Evolutionary conservation across 495 filamentous ascomycete species (phyloP).

Genomic region (Podospora fimiseda): DNA sequence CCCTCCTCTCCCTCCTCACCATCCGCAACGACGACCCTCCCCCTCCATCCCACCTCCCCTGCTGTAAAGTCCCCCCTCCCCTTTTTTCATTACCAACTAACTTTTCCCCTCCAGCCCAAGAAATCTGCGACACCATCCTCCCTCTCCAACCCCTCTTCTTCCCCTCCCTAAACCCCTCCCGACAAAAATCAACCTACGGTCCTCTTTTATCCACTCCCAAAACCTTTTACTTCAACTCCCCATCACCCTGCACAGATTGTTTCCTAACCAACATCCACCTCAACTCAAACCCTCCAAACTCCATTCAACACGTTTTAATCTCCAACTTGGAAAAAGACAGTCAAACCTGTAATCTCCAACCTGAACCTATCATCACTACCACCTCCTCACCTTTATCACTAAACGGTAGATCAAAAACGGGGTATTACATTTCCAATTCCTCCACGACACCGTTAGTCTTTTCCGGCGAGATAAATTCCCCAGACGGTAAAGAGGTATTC

Average conservation of each 20-base stretch:
- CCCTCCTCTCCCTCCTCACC: no score
- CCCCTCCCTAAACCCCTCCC: conserved; percentile 12
- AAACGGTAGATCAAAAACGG: conserved; percentile 19
- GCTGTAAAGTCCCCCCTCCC: not conserved
- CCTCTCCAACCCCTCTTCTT: conserved; percentile 20
- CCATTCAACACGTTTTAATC: conserved; percentile 23
- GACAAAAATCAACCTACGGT: conserved; percentile 19
- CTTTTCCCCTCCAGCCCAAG: not conserved
- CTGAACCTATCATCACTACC: conserved; percentile 11
- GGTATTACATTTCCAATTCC: conserved; percentile 20
- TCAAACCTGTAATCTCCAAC: not conserved
- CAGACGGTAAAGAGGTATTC: conserved; percentile 10
- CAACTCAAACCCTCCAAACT: conserved; percentile 23
- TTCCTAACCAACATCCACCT: conserved; percentile 18
- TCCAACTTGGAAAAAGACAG: conserved; percentile 6
- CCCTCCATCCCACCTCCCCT: no score
- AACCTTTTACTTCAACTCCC: conserved; percentile 6
- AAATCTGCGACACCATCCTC: not conserved
- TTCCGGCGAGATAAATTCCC: conserved; percentile 19
- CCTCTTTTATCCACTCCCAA: conserved; percentile 17
- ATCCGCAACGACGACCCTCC: no score
- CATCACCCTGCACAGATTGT: conserved; percentile 24
- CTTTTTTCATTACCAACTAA: not conserved
- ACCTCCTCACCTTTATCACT: not conserved
- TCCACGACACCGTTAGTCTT: conserved; percentile 7